Percentiles rank a stretch among this genome's conserved stretches.
These are phyloP conservation scores for Linderniella brevidens DNA, from an alignment of 257 asterid genomes.

Conservation along the genomic window DNA sequence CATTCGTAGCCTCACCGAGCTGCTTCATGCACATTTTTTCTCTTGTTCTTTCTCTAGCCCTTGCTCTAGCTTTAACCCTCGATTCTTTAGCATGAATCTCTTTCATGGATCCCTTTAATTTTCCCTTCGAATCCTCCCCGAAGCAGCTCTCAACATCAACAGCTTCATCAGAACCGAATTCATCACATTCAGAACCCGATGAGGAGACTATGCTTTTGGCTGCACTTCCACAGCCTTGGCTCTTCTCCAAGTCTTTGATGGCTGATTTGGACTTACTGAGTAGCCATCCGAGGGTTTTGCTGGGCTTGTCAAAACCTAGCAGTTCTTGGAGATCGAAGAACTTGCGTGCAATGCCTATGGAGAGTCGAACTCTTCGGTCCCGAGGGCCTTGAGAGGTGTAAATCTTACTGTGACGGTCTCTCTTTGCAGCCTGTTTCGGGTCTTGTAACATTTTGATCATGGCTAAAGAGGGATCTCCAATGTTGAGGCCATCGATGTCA, in stretches of 20 bases:
- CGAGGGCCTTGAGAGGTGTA: conserved; percentile 54
- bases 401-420: conserved; percentile 75
- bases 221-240: not conserved
- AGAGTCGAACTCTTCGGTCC: conserved; percentile 62
- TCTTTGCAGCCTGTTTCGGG: conserved; percentile 13
- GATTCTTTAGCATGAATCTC: conserved; percentile 26
- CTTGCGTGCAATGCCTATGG: conserved; percentile 36
- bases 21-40: conserved; percentile 37
- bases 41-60: conserved; percentile 85
- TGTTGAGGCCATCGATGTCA: too few species aligned
- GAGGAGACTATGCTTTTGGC: too few species aligned
- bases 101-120: not conserved
- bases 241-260: conserved; percentile 17
- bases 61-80: conserved; percentile 78
- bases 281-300: conserved; percentile 59
- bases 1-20: conserved; percentile 10
- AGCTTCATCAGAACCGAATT: not conserved
- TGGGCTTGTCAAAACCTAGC: conserved; percentile 56
- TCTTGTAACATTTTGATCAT: too few species aligned
- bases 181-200: too few species aligned
- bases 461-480: too few species aligned
- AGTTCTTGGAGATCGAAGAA: conserved; percentile 54
- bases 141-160: not conserved
- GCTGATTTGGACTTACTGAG: conserved; percentile 26
- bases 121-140: not conserved